Evolutionary conservation across 306 rosid genomes (phyloP).

Genomic region (Pterocarpus santalinus): DNA sequence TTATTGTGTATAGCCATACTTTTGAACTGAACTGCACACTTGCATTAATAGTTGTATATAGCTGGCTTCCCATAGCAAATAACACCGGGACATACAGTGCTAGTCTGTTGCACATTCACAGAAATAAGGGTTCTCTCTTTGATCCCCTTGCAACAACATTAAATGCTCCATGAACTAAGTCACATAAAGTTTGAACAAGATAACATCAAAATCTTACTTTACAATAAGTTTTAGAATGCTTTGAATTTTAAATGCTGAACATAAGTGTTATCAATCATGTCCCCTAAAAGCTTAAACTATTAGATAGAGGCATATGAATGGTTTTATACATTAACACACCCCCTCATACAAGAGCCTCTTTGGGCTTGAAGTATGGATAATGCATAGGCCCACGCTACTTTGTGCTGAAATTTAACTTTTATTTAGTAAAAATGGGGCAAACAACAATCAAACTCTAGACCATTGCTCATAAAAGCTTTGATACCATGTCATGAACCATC

Average conservation of each 20-base stretch:
- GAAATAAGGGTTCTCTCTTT: neutral
- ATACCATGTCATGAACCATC: too few species aligned
- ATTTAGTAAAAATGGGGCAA: too few species aligned
- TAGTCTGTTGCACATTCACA: neutral
- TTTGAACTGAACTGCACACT: neutral
- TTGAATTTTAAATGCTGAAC: neutral
- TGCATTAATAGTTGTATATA: neutral
- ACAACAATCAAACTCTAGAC: too few species aligned
- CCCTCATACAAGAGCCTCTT: too few species aligned
- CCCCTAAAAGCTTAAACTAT: too few species aligned
- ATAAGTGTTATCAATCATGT: too few species aligned
- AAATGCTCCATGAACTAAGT: conserved; percentile 9
- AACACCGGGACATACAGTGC: neutral
- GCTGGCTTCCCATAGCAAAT: neutral
- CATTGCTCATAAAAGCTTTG: too few species aligned
- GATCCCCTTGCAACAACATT: neutral
- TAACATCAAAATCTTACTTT: neutral
- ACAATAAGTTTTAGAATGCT: neutral
- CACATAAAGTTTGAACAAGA: neutral
- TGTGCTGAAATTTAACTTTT: too few species aligned
- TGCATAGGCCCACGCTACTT: too few species aligned
- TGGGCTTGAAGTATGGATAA: too few species aligned
- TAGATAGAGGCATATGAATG: too few species aligned
- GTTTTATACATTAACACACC: too few species aligned
- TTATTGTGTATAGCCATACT: neutral